A percentile compares a stretch with the other conserved stretches of the same genome.
Conservation (phyloP, 208 protist species). For the Lotmaria passim region DNA sequence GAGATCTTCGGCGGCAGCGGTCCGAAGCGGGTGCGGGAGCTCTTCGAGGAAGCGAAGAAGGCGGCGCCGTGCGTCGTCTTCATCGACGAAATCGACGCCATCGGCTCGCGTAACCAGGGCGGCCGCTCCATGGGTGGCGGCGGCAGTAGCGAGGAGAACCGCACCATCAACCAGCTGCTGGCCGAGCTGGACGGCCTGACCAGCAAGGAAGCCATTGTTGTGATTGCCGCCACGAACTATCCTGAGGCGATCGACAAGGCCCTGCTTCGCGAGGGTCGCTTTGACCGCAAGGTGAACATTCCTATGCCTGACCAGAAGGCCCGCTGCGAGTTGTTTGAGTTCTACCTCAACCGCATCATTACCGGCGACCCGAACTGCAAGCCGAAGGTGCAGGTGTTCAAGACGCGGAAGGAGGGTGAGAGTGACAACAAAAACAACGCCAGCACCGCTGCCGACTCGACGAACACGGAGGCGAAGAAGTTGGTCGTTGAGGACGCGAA, state of each 20-base stretch:
- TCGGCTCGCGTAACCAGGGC: slow-evolving; percentile 92
- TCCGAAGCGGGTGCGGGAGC: slow-evolving; percentile 95
- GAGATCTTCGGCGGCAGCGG: slow-evolving; percentile 98
- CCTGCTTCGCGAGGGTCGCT: slow-evolving; percentile 91
- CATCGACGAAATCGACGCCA: slow-evolving; percentile 99
- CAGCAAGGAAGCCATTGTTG: slow-evolving; percentile 94
- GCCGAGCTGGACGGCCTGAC: slow-evolving; percentile 96
- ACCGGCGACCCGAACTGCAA: slow-evolving; percentile 89
- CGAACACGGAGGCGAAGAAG: slow-evolving; percentile 28
- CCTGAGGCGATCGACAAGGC: slow-evolving; percentile 95
- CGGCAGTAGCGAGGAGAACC: slow-evolving; percentile 93
- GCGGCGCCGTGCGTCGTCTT: slow-evolving; percentile 97
- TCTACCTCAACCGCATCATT: slow-evolving; percentile 88
- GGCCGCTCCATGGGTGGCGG: slow-evolving; percentile 84
- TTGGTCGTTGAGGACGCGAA: slow-evolving; percentile 43
- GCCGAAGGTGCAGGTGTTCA: slow-evolving; percentile 82
- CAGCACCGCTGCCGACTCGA: not conserved
- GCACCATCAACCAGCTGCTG: slow-evolving; percentile 97
- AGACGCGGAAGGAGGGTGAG: slow-evolving; percentile 51
- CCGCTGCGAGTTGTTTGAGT: slow-evolving; percentile 90
- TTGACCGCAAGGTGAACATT: slow-evolving; percentile 93
- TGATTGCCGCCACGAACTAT: slow-evolving; percentile 98
- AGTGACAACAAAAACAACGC: not conserved
- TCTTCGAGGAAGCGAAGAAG: slow-evolving; percentile 95
- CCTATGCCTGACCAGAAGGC: slow-evolving; percentile 90